Conservation (phyloP, 2,329 filamentous ascomycete genomes). For the Coniochaeta pulveracea region DNA sequence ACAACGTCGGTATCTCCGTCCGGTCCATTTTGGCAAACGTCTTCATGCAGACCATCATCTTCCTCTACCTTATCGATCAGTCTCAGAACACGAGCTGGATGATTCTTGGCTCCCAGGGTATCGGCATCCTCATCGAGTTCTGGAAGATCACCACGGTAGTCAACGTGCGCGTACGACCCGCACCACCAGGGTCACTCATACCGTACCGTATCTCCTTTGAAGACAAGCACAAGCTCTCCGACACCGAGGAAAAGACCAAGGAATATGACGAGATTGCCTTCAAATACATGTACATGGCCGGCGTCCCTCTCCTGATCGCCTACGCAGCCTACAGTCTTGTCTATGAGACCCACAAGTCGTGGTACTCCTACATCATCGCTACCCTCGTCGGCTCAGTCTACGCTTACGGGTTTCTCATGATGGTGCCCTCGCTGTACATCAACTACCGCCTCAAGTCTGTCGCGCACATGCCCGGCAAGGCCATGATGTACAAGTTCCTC, state of each 20-base stretch:
- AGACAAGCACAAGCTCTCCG: conserved; percentile 91
- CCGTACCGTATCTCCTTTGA: conserved; percentile 80
- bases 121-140: conserved; percentile 58
- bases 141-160: conserved; percentile 98
- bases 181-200: conserved; percentile 55
- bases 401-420: conserved; percentile 97
- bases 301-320: conserved; percentile 76
- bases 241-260: conserved; percentile 95
- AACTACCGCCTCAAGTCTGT: conserved; percentile 96
- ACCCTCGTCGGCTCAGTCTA: conserved; percentile 95
- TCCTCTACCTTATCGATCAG: conserved; percentile 95
- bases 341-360: conserved; percentile 93
- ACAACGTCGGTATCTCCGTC: conserved; percentile 92
- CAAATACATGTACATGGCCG: conserved; percentile 88
- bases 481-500: conserved; percentile 96
- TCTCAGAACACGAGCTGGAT: conserved; percentile 98
- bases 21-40: conserved; percentile 94
- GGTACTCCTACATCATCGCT: conserved; percentile 93
- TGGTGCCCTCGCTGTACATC: conserved; percentile 96
- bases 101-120: conserved; percentile 87
- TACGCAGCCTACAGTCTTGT: conserved; percentile 87
- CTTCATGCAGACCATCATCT: conserved; percentile 93
- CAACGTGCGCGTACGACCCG: conserved; percentile 68
- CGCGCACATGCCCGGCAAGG: conserved; percentile 91
- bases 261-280: conserved; percentile 98